Evolutionary conservation across 768 basidiomycete genomes (phyloP).

Genomic region (Boletus pseudo-olivaceus): DNA sequence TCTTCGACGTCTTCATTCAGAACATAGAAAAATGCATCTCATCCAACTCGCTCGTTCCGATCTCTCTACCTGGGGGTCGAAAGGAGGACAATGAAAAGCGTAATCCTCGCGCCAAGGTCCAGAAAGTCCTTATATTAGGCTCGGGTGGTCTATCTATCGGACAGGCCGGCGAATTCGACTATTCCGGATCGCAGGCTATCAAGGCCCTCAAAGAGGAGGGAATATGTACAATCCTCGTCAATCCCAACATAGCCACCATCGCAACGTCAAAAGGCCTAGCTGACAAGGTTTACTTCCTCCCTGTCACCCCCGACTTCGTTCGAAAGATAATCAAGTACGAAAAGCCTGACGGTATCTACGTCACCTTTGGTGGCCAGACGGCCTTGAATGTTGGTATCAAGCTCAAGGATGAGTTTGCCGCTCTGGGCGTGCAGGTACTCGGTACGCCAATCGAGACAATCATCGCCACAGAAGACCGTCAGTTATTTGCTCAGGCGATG

Average conservation of each 20-base stretch:
- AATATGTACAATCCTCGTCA: slow-evolving; percentile 97
- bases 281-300: slow-evolving; percentile 99
- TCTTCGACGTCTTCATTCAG: slow-evolving; percentile 96
- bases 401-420: slow-evolving; percentile 94
- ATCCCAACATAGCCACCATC: slow-evolving; percentile 99
- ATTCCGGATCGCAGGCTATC: slow-evolving; percentile 98
- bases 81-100: slow-evolving; percentile 79
- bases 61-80: slow-evolving; percentile 73
- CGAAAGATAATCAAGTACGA: slow-evolving; percentile 98
- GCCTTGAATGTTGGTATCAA: slow-evolving; percentile 96
- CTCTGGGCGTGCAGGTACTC: slow-evolving; percentile 86
- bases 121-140: slow-evolving; percentile 94
- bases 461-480: slow-evolving; percentile 95
- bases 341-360: slow-evolving; percentile 98
- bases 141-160: slow-evolving; percentile 98
- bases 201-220: slow-evolving; percentile 99
- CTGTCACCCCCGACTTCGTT: slow-evolving; percentile 96
- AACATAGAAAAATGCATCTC: slow-evolving; percentile 72
- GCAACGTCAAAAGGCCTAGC: slow-evolving; percentile 96
- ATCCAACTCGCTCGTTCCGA: slow-evolving; percentile 51
- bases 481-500: slow-evolving; percentile 93
- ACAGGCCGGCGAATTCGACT: slow-evolving; percentile 99
- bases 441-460: slow-evolving; percentile 97
- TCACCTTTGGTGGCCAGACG: slow-evolving; percentile 98
- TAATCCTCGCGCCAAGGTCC: slow-evolving; percentile 70